These are phyloP conservation scores for Garcia nutans DNA, from an alignment of 345 rosid genomes.

Conservation along the genomic window DNA sequence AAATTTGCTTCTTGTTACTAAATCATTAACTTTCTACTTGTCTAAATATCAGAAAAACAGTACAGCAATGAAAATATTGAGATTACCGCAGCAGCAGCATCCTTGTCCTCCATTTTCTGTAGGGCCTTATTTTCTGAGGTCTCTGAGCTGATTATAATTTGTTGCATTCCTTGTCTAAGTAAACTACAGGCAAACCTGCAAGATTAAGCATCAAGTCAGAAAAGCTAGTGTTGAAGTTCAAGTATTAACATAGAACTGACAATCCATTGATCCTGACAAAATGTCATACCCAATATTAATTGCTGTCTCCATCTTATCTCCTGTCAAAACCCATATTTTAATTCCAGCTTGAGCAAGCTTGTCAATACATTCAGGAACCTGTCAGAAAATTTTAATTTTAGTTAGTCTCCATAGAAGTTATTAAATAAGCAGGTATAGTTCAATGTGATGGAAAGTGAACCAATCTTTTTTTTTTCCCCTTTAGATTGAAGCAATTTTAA, in stretches of 20 bases:
- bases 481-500: neutral
- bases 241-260: neutral
- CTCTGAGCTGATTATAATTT: constrained; percentile 79
- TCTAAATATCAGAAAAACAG: neutral
- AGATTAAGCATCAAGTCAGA: constrained; percentile 15
- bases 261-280: neutral
- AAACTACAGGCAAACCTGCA: constrained; percentile 94
- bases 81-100: constrained; percentile 53
- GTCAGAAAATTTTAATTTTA: constrained; percentile 1
- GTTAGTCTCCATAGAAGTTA: constrained; percentile 4
- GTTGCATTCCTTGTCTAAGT: constrained; percentile 92
- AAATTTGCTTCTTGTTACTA: neutral
- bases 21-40: neutral
- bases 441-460: neutral
- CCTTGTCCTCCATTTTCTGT: constrained; percentile 73
- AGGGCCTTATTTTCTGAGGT: constrained; percentile 57
- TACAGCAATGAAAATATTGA: neutral
- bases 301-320: constrained; percentile 99
- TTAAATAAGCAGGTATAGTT: neutral
- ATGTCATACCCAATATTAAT: constrained; percentile 77
- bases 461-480: neutral
- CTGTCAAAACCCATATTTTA: constrained; percentile 93
- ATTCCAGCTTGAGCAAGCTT: constrained; percentile 97
- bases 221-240: constrained; percentile 19
- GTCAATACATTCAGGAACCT: constrained; percentile 99